Percentiles rank a stretch among this genome's conserved stretches.
Evolutionary conservation across 140 eudicot species (phyloP).

Genomic region (Flaveria floridana): DNA sequence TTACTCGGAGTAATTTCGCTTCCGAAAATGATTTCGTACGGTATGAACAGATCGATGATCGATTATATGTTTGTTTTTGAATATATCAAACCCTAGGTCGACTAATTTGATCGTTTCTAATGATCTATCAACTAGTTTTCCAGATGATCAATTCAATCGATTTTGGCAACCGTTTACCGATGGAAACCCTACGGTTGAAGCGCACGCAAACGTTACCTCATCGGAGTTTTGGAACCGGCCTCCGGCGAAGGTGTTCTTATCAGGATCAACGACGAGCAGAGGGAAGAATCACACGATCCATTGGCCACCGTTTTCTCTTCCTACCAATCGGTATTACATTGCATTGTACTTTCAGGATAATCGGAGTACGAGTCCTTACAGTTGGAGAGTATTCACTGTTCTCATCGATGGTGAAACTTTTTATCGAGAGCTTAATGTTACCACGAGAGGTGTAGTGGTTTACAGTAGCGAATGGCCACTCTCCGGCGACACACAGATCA

Average conservation of each 20-base stretch:
- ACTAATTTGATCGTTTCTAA: conserved; percentile 21
- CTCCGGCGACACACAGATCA: conserved; percentile 50
- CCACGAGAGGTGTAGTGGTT: conserved; percentile 64
- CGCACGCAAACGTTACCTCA: conserved; percentile 51
- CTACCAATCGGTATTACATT: conserved; percentile 58
- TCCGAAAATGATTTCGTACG: conserved; percentile 42
- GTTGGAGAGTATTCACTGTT: conserved; percentile 76
- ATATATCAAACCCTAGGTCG: neutral
- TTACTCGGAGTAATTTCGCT: conserved; percentile 66
- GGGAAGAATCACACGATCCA: conserved; percentile 51
- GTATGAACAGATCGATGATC: conserved; percentile 40
- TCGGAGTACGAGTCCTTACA: conserved; percentile 58
- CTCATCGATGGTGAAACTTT: conserved; percentile 49
- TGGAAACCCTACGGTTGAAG: conserved; percentile 42
- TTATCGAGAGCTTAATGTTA: conserved; percentile 53
- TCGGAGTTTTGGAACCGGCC: conserved; percentile 83
- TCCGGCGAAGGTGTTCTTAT: conserved; percentile 55
- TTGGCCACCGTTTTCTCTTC: conserved; percentile 75
- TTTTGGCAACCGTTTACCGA: conserved; percentile 74
- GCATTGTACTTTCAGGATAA: conserved; percentile 84
- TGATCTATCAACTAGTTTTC: conserved; percentile 48
- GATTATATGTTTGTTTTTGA: neutral
- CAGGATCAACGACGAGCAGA: conserved; percentile 69
- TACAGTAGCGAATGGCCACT: conserved; percentile 68
- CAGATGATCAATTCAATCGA: conserved; percentile 80